A percentile compares a stretch with the other conserved stretches of the same genome.
These are phyloP conservation scores for Leccinum rimulosum DNA, from an alignment of 768 basidiomycete genomes.

Conservation along the genomic window DNA sequence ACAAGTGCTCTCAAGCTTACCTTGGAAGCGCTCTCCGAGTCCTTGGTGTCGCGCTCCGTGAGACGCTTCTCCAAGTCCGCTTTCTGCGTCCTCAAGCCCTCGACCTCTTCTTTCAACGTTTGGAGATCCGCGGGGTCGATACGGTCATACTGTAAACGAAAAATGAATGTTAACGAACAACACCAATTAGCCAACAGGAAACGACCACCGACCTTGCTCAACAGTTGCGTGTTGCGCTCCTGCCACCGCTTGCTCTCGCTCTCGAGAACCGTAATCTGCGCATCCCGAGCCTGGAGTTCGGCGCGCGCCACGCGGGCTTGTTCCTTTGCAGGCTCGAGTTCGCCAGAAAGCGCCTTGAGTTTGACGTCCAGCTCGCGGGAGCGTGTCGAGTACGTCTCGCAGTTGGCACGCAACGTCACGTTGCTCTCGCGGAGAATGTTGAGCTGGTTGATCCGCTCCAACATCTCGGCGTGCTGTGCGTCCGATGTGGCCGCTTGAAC, in stretches of 20 bases:
- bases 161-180: not conserved
- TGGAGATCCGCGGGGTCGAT: constrained; percentile 86
- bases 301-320: constrained; percentile 63
- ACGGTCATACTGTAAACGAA: constrained; percentile 68
- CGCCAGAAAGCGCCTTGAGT: constrained; percentile 51
- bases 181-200: not conserved
- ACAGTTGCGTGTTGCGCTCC: constrained; percentile 74
- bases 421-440: constrained; percentile 88
- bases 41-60: constrained; percentile 32
- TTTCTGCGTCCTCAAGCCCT: constrained; percentile 45
- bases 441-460: constrained; percentile 84
- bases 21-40: constrained; percentile 28
- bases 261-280: constrained; percentile 67
- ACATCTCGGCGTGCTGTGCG: constrained; percentile 77
- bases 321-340: constrained; percentile 76
- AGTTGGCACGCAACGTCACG: constrained; percentile 75
- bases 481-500: constrained; percentile 68
- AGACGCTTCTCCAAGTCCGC: constrained; percentile 32
- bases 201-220: constrained; percentile 61
- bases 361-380: constrained; percentile 64
- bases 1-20: constrained; percentile 21
- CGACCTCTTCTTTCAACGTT: constrained; percentile 70
- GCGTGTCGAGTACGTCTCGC: constrained; percentile 66
- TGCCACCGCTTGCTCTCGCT: constrained; percentile 82
- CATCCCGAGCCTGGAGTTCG: constrained; percentile 69